phyloP scores from a whole-genome alignment of 1,284 basidiomycete genomes.

The Fomes fomentarius region DNA sequence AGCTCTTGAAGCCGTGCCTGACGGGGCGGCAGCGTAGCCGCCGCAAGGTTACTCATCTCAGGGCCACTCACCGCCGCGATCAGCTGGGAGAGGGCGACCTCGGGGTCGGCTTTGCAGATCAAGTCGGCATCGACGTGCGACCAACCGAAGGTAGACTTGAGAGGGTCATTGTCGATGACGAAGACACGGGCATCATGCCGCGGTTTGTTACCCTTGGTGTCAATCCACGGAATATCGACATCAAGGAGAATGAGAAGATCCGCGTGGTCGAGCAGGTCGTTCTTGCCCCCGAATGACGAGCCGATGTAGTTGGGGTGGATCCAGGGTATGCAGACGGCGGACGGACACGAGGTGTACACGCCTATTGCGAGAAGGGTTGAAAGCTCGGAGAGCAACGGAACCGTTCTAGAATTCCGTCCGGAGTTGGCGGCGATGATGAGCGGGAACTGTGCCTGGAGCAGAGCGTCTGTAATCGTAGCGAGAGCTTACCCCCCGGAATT shows the following conservation, averaged over 20 bases:
- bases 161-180: constrained; percentile 65
- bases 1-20: constrained; percentile 5
- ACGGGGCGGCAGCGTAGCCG: constrained; percentile 7
- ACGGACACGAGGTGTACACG: constrained; percentile 55
- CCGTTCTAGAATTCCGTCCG: constrained; percentile 57
- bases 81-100: constrained; percentile 55
- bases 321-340: constrained; percentile 56
- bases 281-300: constrained; percentile 48
- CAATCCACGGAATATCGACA: constrained; percentile 69
- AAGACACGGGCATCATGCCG: constrained; percentile 51
- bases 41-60: constrained; percentile 7
- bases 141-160: constrained; percentile 56
- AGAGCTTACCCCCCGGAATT: constrained; percentile 39
- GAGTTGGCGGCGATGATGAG: constrained; percentile 67
- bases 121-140: constrained; percentile 60
- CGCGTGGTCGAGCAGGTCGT: constrained; percentile 50
- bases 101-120: constrained; percentile 59
- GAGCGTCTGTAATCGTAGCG: constrained; percentile 47
- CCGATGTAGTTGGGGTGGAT: constrained; percentile 60
- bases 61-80: constrained; percentile 27
- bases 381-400: constrained; percentile 49
- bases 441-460: constrained; percentile 54
- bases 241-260: constrained; percentile 70
- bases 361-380: constrained; percentile 58
- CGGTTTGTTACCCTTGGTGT: constrained; percentile 47